Base-by-base conservation (phyloP, 208 protist species). In the Wallacemonas sp. region DNA sequence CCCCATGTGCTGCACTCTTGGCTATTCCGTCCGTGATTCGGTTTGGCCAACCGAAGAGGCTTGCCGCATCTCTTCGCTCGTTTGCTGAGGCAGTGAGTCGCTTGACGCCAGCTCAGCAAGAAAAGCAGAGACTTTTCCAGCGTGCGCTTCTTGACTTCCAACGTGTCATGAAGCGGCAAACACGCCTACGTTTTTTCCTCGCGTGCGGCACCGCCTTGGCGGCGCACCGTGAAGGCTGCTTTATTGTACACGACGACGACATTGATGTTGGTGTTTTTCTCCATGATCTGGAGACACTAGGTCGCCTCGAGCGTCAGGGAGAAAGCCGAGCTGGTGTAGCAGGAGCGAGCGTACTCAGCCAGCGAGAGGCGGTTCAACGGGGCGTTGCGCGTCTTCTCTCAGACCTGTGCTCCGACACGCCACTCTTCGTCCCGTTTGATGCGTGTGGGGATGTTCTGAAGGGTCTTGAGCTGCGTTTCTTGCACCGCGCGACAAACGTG, bases 231-330 rank as follows among this genome's bases (percentile, higher is more conserved):
- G 86, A 94, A 30, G 80, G 79, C 1, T 81, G 78, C 73, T 97
- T 97, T 49, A 93, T 97, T 67, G 66, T 77, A 0, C 80, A 94
- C 65, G 92, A 97, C 53, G 77, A 87, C 38, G 92, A 97, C 62
- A 86, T 97, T 34, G 92, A 97, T 41, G 54, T 97, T 39, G 92
- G 92, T 39, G 68, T 97, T 14, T 77, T 93, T 38, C 80, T 79
- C 41, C 53, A 87, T 12, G 80, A 89, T 28, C 61, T 85, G 19
- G 47, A 46, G 14, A 14, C 17, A 15, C 55, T 72, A 4, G 33
- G 68, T 28, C n/a, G 24, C 15, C 24, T 19, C 17, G 19, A 36
- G 49, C 17, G 26, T 14, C n/a, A 26, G 17, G 14, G 49, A 9
- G 19, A 51, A 17, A 39, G 9, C 36, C 9, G 9, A 41, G 9